Evolutionary conservation across 169 alveolate species (phyloP), one percentile per base, ranked within the genome.

Genomic region (Perkinsus marinus): DNA sequence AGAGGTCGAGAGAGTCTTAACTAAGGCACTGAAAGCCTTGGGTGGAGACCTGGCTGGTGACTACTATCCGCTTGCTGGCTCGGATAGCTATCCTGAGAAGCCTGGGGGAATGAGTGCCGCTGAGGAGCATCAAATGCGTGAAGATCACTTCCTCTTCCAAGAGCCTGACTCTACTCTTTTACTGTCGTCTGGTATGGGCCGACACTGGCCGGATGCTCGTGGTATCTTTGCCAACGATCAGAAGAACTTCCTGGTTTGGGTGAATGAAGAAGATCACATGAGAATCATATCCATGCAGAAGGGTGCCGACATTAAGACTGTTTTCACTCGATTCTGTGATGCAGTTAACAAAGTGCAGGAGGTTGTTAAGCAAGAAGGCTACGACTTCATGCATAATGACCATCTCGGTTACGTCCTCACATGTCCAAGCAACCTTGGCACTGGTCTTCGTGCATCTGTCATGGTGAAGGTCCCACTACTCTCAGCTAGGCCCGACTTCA

Each of bases 171-270:
- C 94, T 19, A 69, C 92, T n/a, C 91, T 92, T 38, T 89, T 92
- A 37, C 89, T 46, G 37, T 90, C 94, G 43, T 47, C 90, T 46
- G 94, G 94, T 37, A 46, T 90, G 92, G 94, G 93, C 91, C 90
- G 93, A n/a, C 92, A 95, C 79, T 94, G 96, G 96, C 96, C 96
- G 19, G 93, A 95, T 47, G 96, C 94, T 16, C 91, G 95, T 30
- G 95, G 95, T 43, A 91, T 95, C 37, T 95, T 94, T 93, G 68
- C 68, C 47, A 94, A 93, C 92, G 94, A 93, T 17, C 90, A 91
- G 38, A 94, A 93, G 90, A 79, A 94, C 34, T 94, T 95, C 93
- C 37, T 95, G 0, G 93, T 94, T 22, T 94, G 96, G 96, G 95
- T 94, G 17, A 92, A 93, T 69, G 96, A 94, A 68, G 96, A 93